Percentiles rank a stretch among this genome's conserved stretches.
These are phyloP conservation scores for Houttuynia cordata DNA, from an alignment of 164 flowering plant species.

Conservation along the genomic window DNA sequence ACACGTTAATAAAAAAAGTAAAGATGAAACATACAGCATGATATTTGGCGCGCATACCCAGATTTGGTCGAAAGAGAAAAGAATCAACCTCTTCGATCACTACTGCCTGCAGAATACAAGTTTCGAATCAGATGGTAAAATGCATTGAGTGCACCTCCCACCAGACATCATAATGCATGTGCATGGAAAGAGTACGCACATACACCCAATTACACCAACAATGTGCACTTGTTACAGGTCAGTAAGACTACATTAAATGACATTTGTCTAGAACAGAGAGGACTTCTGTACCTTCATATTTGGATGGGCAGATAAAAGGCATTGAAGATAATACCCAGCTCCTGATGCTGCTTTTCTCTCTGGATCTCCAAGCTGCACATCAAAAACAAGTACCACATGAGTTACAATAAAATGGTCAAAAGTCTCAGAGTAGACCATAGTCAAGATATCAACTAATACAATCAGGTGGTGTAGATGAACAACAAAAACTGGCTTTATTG, in stretches of 20 bases:
- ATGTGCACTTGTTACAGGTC: too few relatives aligned
- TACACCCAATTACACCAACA: too few relatives aligned
- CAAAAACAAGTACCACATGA: conserved; percentile 9
- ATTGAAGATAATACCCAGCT: conserved; percentile 74
- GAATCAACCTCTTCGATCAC: conserved; percentile 93
- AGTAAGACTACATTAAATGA: background rate
- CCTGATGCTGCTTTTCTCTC: conserved; percentile 74
- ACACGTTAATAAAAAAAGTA: background rate
- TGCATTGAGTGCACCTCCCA: background rate
- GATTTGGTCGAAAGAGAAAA: conserved; percentile 85
- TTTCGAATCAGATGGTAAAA: background rate
- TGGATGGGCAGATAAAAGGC: conserved; percentile 82
- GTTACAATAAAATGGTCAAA: background rate
- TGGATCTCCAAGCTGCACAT: conserved; percentile 90
- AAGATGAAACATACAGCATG: conserved; percentile 63
- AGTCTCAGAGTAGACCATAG: background rate
- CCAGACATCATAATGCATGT: too few relatives aligned
- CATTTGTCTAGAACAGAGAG: background rate
- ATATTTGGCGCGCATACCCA: conserved; percentile 70
- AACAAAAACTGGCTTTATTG: too few relatives aligned
- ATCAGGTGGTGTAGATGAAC: too few relatives aligned
- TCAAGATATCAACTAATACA: too few relatives aligned
- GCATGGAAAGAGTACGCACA: too few relatives aligned
- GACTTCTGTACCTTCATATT: conserved; percentile 72
- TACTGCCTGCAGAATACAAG: conserved; percentile 48